Evolutionary conservation across 768 basidiomycete species (phyloP).

Genomic region (Tubosaeta sp.): DNA sequence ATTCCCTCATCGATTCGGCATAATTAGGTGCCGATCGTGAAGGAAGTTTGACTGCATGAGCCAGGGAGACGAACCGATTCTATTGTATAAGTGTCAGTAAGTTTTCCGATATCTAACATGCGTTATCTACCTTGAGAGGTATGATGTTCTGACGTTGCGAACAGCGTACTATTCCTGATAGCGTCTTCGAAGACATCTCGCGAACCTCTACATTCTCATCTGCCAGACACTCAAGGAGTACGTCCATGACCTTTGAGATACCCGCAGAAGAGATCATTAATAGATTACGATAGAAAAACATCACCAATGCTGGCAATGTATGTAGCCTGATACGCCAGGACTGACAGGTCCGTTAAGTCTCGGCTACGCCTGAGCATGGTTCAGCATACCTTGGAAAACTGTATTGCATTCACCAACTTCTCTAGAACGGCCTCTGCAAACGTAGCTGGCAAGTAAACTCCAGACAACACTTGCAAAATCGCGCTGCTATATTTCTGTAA

Average conservation of each 20-base stretch:
- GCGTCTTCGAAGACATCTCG: slow-evolving; percentile 82
- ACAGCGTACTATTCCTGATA: slow-evolving; percentile 84
- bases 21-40: slow-evolving; percentile 66
- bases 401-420: slow-evolving; percentile 66
- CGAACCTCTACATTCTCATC: slow-evolving; percentile 94
- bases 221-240: slow-evolving; percentile 74
- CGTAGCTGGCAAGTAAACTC: slow-evolving; percentile 66
- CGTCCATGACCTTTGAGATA: slow-evolving; percentile 73
- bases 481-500: slow-evolving; percentile 77
- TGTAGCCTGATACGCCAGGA: slow-evolving; percentile 90
- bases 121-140: slow-evolving; percentile 63
- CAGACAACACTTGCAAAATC: slow-evolving; percentile 78
- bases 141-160: slow-evolving; percentile 87
- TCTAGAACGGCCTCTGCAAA: slow-evolving; percentile 58
- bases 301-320: slow-evolving; percentile 80
- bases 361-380: background rate
- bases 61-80: slow-evolving; percentile 76
- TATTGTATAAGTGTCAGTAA: slow-evolving; percentile 27
- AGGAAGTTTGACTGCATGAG: slow-evolving; percentile 61
- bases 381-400: slow-evolving; percentile 64
- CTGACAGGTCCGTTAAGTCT: slow-evolving; percentile 35
- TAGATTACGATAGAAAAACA: slow-evolving; percentile 90
- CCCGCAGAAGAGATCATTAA: slow-evolving; percentile 66
- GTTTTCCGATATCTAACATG: background rate
- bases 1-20: slow-evolving; percentile 61